These are phyloP conservation scores for Platanthera zijinensis DNA, from an alignment of 106 monocot species.

Conservation along the genomic window DNA sequence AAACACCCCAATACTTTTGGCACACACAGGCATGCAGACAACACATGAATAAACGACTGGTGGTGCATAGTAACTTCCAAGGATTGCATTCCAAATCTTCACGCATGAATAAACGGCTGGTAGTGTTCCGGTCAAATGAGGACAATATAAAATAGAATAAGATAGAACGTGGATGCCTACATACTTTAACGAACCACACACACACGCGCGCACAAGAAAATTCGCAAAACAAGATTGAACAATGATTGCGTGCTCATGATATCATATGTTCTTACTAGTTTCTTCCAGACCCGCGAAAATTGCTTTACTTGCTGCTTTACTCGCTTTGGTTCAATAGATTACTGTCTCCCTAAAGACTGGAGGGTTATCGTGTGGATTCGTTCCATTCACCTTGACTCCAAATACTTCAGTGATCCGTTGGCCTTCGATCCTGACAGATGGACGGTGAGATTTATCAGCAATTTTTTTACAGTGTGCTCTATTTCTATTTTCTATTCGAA, in stretches of 20 bases:
- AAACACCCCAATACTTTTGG: too few relatives aligned
- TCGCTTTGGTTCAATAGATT: conserved; percentile 5
- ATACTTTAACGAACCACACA: too few relatives aligned
- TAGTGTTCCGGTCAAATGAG: too few relatives aligned
- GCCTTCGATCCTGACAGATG: conserved; percentile 37
- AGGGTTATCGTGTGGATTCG: conserved; percentile 35
- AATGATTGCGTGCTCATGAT: not conserved
- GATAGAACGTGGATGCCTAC: too few relatives aligned
- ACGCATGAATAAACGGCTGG: too few relatives aligned
- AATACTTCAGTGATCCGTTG: conserved; percentile 27
- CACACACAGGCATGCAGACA: too few relatives aligned
- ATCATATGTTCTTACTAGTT: not conserved
- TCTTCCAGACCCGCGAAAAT: not conserved
- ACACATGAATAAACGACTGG: too few relatives aligned
- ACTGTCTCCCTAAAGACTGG: conserved; percentile 30
- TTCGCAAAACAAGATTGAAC: not conserved
- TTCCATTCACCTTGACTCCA: conserved; percentile 23
- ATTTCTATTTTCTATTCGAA: not conserved
- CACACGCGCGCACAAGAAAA: too few relatives aligned
- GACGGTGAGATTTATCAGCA: conserved; percentile 14
- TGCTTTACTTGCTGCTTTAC: not conserved
- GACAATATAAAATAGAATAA: too few relatives aligned
- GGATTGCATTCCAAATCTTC: too few relatives aligned
- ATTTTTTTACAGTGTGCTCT: not conserved
- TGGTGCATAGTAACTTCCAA: too few relatives aligned